Conservation (phyloP, 1,284 basidiomycete genomes). For the Abortiporus biennis region DNA sequence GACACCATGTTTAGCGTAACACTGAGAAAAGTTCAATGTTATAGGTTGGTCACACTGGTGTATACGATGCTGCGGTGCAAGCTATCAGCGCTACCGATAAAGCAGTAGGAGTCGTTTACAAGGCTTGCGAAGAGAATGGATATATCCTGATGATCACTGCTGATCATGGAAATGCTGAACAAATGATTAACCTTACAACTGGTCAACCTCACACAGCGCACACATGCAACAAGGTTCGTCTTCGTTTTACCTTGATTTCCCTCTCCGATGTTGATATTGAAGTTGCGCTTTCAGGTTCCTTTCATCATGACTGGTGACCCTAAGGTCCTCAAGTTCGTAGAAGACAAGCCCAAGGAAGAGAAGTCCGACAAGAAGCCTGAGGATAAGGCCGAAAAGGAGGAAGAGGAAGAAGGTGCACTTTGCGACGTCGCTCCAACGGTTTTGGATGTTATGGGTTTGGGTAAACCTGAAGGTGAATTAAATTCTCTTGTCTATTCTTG, state of each 20-base stretch:
- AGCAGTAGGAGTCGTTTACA: constrained; percentile 81
- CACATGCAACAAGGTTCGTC: constrained; percentile 73
- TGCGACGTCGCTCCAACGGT: constrained; percentile 88
- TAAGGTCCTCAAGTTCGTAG: constrained; percentile 40
- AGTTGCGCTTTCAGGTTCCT: no score
- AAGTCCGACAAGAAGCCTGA: constrained; percentile 24
- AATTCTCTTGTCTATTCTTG: no score
- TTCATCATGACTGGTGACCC: constrained; percentile 68
- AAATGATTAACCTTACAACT: constrained; percentile 83
- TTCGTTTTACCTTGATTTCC: no score
- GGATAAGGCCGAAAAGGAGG: constrained; percentile 24
- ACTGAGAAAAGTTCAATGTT: neutral
- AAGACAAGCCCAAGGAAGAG: constrained; percentile 38
- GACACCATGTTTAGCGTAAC: constrained; percentile 1
- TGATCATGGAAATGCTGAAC: constrained; percentile 91
- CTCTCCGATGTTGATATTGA: no score
- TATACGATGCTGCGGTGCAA: constrained; percentile 82
- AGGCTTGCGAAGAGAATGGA: constrained; percentile 78
- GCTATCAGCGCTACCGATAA: constrained; percentile 81
- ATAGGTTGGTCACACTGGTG: constrained; percentile 84
- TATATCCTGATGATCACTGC: constrained; percentile 84
- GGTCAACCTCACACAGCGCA: constrained; percentile 84
- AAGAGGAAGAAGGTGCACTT: constrained; percentile 66
- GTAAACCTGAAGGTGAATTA: no score
- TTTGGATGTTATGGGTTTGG: constrained; percentile 72